Evolutionary conservation across 441 rosid genomes (phyloP).

Genomic region (Jatropha podagrica): DNA sequence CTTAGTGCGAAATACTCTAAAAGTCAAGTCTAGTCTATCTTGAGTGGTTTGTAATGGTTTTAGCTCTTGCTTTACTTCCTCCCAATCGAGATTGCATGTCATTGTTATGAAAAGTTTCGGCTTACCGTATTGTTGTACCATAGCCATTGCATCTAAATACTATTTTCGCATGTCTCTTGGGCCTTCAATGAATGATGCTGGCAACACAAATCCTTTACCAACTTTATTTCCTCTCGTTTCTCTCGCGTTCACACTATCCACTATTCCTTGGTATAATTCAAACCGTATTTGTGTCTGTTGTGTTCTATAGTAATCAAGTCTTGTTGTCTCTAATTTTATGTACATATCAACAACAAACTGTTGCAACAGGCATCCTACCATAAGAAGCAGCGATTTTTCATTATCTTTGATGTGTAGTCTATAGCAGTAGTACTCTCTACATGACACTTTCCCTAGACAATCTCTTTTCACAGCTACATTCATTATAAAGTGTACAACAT

Average conservation of each 20-base stretch:
- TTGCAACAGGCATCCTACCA: too few relatives aligned
- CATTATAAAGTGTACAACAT: background rate
- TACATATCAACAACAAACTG: background rate
- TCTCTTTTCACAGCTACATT: background rate
- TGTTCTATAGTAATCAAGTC: background rate
- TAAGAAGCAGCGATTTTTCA: background rate
- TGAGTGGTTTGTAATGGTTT: background rate
- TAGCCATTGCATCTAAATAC: background rate
- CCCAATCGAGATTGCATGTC: background rate
- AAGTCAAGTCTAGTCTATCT: background rate
- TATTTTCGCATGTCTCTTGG: background rate
- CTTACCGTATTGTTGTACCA: background rate
- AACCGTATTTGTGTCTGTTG: background rate
- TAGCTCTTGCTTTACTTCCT: conserved; percentile 1
- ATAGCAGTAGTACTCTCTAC: background rate
- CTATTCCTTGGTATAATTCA: background rate
- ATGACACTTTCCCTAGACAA: too few relatives aligned
- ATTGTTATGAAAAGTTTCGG: background rate
- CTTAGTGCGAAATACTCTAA: background rate
- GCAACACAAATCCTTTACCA: background rate
- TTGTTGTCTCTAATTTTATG: background rate
- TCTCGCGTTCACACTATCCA: background rate
- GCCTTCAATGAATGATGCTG: background rate
- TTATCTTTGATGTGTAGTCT: background rate
- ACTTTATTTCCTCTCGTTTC: background rate